Base-by-base conservation (phyloP, 2,329 filamentous ascomycete genomes). In the Cladosporium sp. region DNA sequence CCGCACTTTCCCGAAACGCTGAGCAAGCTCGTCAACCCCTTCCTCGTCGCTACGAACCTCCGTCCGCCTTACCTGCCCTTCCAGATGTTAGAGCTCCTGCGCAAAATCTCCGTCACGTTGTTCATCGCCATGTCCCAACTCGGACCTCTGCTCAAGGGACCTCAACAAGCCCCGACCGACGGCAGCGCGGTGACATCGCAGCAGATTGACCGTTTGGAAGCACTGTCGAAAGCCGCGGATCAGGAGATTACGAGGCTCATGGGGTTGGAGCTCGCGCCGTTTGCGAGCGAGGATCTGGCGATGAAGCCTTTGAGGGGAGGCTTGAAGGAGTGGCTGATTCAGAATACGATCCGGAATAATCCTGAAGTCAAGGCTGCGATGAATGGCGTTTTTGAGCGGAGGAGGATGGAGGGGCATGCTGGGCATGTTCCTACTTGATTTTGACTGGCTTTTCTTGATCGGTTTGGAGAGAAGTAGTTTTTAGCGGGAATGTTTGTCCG, bases 111-210 rank as follows among this genome's bases (percentile, higher is more conserved):
- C 13, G 73, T 97, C 45, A 91, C 89, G 2, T 70, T 89, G 20
- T 91, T 89, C 69, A 89, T 95, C 57, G 91, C 88, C 44, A 80
- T 95, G 52, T 84, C 84, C 5, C 89, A 95, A 69, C 79, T 95
- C 44, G 85, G 86, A 0, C 88, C 89, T 3, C 71, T 89, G 4
- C 69, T 88, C 11, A 69, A 67, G 42, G 71, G 70, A 55, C 54
- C 60, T 5, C 50, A 54, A 22, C 38, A 51, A 13, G 47, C 52
- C n/a, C 44, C 45, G 11, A 49, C 38, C 11, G 54, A 47, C 3
- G 22, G 48, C 27, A 52, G 53, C 7, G 64, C 63, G 4, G 70
- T 70, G 3, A 70, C 74, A n/a, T 72, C 80, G 39, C 79, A 86
- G 66, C 83, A 84, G 47, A 68, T 96, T 12, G 79, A 84, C 37